phyloP scores from a whole-genome alignment of 805 yeast genomes.

The Spathaspora gorwiae region DNA sequence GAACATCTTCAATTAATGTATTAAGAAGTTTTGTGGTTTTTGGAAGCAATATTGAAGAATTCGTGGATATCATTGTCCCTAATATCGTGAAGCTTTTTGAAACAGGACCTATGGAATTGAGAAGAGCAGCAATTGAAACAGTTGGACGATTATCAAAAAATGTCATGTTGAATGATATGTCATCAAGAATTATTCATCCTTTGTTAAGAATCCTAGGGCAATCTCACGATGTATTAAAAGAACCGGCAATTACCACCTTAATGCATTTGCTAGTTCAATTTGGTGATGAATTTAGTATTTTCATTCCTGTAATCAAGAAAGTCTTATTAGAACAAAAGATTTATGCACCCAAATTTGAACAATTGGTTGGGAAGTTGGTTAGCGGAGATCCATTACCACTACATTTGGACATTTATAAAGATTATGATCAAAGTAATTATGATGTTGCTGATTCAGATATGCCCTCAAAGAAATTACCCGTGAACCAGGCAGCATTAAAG shows the following conservation, averaged over 20 bases:
- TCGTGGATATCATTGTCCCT: constrained; percentile 82
- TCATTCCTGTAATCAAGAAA: constrained; percentile 76
- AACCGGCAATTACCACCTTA: constrained; percentile 70
- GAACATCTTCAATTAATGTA: constrained; percentile 65
- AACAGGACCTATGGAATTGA: constrained; percentile 53
- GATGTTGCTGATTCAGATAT: constrained; percentile 63
- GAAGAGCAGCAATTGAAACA: constrained; percentile 74
- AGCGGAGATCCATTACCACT: constrained; percentile 86
- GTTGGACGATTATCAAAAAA: constrained; percentile 75
- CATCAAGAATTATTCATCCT: constrained; percentile 87
- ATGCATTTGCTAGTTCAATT: constrained; percentile 75
- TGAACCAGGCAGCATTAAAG: constrained; percentile 58
- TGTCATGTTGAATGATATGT: constrained; percentile 77
- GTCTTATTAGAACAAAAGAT: constrained; percentile 58
- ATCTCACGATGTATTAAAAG: constrained; percentile 54
- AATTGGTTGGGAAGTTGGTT: constrained; percentile 68
- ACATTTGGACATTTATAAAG: constrained; percentile 64
- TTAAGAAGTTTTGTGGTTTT: constrained; percentile 79
- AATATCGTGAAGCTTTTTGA: constrained; percentile 79
- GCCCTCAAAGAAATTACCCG: constrained; percentile 70
- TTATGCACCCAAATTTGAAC: constrained; percentile 73
- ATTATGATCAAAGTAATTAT: constrained; percentile 40
- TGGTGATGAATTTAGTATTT: constrained; percentile 79
- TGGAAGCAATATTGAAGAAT: constrained; percentile 85
- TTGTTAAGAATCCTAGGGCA: constrained; percentile 60